Conservation (phyloP, 225 moss, liverwort and hornwort species). For the Bryoerythrophyllum caledonicum region DNA sequence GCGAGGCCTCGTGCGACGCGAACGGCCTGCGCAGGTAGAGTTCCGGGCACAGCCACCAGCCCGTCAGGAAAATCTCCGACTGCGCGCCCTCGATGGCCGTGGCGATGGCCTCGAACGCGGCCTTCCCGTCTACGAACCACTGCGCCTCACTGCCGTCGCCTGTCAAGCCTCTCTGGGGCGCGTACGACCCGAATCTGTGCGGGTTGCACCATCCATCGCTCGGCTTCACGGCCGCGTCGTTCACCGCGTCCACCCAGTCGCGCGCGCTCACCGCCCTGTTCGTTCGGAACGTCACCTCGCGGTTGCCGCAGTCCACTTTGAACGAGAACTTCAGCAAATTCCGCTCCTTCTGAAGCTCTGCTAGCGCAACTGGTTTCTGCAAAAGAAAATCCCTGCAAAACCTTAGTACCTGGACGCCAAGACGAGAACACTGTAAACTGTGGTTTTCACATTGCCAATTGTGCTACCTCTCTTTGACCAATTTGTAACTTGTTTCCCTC, state of each 20-base stretch:
- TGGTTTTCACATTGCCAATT: too few relatives aligned
- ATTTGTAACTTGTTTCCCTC: too few relatives aligned
- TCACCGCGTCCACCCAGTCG: conserved; percentile 56
- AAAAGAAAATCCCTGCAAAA: not conserved
- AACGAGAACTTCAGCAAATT: conserved; percentile 52
- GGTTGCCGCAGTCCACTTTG: conserved; percentile 44
- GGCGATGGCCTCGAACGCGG: conserved; percentile 54
- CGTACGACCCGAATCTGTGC: conserved; percentile 48
- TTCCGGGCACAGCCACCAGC: conserved; percentile 61
- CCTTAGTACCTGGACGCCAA: not conserved
- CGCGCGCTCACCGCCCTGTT: conserved; percentile 42
- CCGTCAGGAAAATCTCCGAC: conserved; percentile 54
- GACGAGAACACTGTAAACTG: not conserved
- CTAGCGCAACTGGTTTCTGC: conserved; percentile 36
- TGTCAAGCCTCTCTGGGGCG: conserved; percentile 44
- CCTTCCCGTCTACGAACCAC: conserved; percentile 55
- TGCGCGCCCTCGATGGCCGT: conserved; percentile 46
- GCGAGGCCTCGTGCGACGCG: conserved; percentile 34
- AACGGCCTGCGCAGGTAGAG: conserved; percentile 55
- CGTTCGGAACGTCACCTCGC: conserved; percentile 46
- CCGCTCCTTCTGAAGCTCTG: conserved; percentile 41
- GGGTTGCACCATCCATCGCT: conserved; percentile 53
- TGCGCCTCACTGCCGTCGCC: conserved; percentile 52
- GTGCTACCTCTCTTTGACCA: too few relatives aligned
- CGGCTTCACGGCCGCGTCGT: conserved; percentile 40